Conservation (phyloP, 1,284 basidiomycete genomes). For the Hemileia vastatrix region DNA sequence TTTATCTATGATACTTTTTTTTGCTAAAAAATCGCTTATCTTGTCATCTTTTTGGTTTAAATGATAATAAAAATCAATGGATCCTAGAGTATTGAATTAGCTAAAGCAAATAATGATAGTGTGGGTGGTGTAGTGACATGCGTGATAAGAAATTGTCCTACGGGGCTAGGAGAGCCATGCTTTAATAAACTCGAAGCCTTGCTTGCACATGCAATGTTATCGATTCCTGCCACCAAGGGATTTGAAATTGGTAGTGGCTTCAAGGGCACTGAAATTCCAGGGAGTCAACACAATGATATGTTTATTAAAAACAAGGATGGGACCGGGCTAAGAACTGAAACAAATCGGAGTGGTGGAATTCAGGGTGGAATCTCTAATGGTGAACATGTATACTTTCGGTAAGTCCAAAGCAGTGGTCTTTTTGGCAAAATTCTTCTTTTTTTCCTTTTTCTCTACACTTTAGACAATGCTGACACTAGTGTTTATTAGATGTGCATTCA, state of each 20-base stretch:
- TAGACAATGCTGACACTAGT: background rate
- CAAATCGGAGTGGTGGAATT: slow-evolving; percentile 95
- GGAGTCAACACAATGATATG: slow-evolving; percentile 84
- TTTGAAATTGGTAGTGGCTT: slow-evolving; percentile 98
- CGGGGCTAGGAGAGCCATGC: slow-evolving; percentile 86
- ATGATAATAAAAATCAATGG: background rate
- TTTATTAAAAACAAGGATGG: slow-evolving; percentile 65
- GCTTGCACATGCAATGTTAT: slow-evolving; percentile 95
- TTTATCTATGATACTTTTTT: background rate
- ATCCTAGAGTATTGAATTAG: slow-evolving; percentile 76
- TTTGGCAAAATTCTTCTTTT: background rate
- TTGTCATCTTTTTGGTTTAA: background rate
- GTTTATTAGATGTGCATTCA: slow-evolving; percentile 73
- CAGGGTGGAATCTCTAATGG: slow-evolving; percentile 98
- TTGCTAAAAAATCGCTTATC: background rate
- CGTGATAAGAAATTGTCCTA: slow-evolving; percentile 82
- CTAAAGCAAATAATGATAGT: slow-evolving; percentile 80
- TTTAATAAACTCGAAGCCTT: slow-evolving; percentile 98
- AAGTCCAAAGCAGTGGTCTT: slow-evolving; percentile 30
- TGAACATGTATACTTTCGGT: slow-evolving; percentile 96
- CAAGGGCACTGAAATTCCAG: slow-evolving; percentile 86
- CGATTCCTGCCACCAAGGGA: slow-evolving; percentile 94
- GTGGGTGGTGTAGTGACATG: slow-evolving; percentile 97
- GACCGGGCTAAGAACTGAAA: slow-evolving; percentile 61
- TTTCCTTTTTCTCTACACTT: background rate